These are phyloP conservation scores for Tolypocladium cylindrosporum DNA, from an alignment of 2,329 filamentous ascomycete species.

Conservation along the genomic window DNA sequence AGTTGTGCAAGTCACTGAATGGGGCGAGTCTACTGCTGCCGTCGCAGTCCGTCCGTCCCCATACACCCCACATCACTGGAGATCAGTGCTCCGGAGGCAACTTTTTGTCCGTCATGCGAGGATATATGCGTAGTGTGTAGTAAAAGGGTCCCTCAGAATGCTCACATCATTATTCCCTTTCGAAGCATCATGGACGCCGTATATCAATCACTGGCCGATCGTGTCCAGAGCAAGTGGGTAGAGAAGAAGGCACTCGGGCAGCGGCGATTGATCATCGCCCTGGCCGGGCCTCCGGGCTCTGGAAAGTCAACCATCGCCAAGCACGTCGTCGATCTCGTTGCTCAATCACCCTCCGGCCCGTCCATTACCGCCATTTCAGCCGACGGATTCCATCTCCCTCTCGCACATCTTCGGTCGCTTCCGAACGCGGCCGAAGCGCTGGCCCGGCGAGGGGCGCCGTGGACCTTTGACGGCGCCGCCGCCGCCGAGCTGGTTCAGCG, in stretches of 20 bases:
- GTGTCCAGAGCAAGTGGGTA: constrained; percentile 11
- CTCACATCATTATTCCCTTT: neutral
- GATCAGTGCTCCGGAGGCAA: neutral
- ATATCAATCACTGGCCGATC: constrained; percentile 13
- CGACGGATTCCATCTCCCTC: constrained; percentile 19
- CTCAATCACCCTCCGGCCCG: constrained; percentile 4
- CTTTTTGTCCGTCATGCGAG: neutral
- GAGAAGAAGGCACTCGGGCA: constrained; percentile 6
- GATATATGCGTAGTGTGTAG: neutral
- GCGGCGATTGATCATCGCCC: constrained; percentile 9
- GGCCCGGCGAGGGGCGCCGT: constrained; percentile 20
- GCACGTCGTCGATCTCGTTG: constrained; percentile 6
- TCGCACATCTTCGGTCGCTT: constrained; percentile 13
- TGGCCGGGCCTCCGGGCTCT: constrained; percentile 11
- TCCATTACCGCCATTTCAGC: constrained; percentile 13
- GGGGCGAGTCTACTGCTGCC: no score
- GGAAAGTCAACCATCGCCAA: constrained; percentile 12
- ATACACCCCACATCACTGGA: neutral
- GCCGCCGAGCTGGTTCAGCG: constrained; percentile 10
- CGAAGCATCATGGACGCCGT: constrained; percentile 12
- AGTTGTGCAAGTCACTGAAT: no score
- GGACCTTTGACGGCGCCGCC: constrained; percentile 19
- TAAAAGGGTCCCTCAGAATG: neutral
- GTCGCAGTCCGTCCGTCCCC: neutral
- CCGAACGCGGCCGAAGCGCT: constrained; percentile 20